Percentiles rank a stretch among this genome's conserved stretches.
phyloP scores from a whole-genome alignment of 164 flowering plant genomes.

The Dillenia suffruticosa region DNA sequence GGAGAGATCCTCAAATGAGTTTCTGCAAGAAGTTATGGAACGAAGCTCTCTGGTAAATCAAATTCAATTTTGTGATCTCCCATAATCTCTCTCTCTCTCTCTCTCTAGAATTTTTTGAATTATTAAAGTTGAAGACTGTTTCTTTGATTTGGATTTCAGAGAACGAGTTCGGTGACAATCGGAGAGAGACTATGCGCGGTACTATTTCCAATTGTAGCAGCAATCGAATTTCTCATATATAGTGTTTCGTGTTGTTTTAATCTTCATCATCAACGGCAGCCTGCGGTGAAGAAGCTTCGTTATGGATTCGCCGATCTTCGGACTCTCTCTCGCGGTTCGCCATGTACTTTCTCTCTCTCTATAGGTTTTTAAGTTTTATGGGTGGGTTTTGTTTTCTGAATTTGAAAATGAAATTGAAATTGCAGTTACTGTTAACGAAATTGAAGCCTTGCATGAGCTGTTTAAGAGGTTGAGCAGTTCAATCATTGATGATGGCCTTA shows the following conservation, averaged over 20 bases:
- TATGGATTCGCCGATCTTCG: constrained; percentile 17
- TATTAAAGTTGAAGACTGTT: too few relatives aligned
- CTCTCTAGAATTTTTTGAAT: too few relatives aligned
- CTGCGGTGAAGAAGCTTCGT: not conserved
- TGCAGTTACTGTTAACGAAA: constrained; percentile 56
- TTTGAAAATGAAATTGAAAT: not conserved
- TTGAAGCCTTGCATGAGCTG: constrained; percentile 58
- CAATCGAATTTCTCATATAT: constrained; percentile 26
- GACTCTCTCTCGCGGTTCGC: constrained; percentile 41
- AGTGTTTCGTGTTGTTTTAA: constrained; percentile 31
- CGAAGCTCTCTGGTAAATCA: too few relatives aligned
- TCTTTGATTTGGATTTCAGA: constrained; percentile 21
- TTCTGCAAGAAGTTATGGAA: too few relatives aligned
- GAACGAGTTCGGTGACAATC: constrained; percentile 33
- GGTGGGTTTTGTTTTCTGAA: not conserved
- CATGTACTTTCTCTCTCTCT: constrained; percentile 18
- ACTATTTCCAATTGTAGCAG: constrained; percentile 33
- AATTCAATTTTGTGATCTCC: too few relatives aligned
- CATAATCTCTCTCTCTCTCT: too few relatives aligned
- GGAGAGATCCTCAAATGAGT: too few relatives aligned
- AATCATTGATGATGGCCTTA: constrained; percentile 52
- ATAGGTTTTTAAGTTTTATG: not conserved
- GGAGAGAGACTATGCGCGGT: constrained; percentile 45
- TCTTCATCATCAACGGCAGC: not conserved
- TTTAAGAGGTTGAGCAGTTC: constrained; percentile 53